These are phyloP conservation scores for Leishmania mexicana DNA, from an alignment of 208 protist genomes.

Conservation along the genomic window DNA sequence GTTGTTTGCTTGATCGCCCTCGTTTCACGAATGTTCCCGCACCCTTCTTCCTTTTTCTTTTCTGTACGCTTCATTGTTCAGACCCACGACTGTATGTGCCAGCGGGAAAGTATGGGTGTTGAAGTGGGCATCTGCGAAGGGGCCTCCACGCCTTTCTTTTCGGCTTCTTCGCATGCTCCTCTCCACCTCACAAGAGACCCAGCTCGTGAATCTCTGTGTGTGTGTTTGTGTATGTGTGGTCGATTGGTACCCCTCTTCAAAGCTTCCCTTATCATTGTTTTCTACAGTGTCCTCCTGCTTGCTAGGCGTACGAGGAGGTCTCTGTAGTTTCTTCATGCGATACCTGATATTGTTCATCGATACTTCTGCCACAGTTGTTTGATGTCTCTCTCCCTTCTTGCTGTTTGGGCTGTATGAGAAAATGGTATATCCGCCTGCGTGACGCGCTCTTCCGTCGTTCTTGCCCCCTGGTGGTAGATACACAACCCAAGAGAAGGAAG, in stretches of 20 bases:
- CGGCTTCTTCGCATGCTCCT: background rate
- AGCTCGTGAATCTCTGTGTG: background rate
- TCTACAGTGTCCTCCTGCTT: background rate
- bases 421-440: background rate
- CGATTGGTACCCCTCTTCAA: too few relatives aligned
- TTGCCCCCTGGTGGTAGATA: background rate
- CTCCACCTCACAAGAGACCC: background rate
- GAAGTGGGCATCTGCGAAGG: background rate
- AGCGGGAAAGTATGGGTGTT: background rate
- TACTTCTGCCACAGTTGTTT: too few relatives aligned
- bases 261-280: background rate
- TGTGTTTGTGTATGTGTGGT: background rate
- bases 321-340: background rate
- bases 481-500: background rate
- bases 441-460: background rate
- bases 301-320: background rate
- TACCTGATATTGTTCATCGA: too few relatives aligned
- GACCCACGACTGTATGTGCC: background rate
- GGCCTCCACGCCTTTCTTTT: background rate
- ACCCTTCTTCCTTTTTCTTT: background rate
- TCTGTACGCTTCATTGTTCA: background rate
- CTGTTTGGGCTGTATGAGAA: background rate
- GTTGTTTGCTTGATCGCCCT: background rate
- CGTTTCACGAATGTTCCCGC: background rate
- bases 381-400: background rate